Evolutionary conservation across 1,139 yeast species (phyloP), one percentile per base, ranked within the genome.

Genomic region (Suhomyces kunorum): DNA sequence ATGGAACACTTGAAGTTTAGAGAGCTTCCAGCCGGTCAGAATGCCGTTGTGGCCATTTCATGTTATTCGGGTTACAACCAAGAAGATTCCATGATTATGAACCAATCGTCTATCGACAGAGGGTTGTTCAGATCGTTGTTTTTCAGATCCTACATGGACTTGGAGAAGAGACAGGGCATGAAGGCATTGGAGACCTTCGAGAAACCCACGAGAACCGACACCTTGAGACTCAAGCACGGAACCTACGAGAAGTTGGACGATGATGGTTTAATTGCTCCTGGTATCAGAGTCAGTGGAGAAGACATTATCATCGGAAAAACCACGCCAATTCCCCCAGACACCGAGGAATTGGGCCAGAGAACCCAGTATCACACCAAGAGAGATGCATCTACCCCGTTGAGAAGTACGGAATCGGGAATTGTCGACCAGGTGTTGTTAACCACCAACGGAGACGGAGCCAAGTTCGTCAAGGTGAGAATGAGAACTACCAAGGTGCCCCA

Each of bases 21-120:
- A 73, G 98, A 94, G 66, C 76, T 92, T 51, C 99, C 99, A 35
- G 98, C 99, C 41, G 99, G 99, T 44, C 99, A 92, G 71, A 92
- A 92, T 61, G 98, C 98, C 27, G 83, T 92, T 65, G 99, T 92
- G 36, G 98, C 98, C 28, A 92, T 92, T 76, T 80, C 95, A 30
- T 94, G 98, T 78, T 92, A 92, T 69, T 87, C 96, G 32, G 99
- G 99, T 61, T 92, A 92, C 68, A 92, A 92, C 68, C 99, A 92
- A 77, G 99, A 92, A 85, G 99, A 92, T 85, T 94, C 98, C 34
- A 89, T 92, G 95, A 92, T 92, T 73, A 92, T 92, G 99, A 92
- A 92, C 66, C 99, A 92, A 71, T 85, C 96, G 17, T 87, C 96
- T 27, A 92, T 92, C 59, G 99, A 92, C 65, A 78, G 98, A 59